Percentiles rank a stretch among this genome's conserved stretches.
Conservation (phyloP, 108 stramenopile species). For the Nannochloropsis salina region DNA sequence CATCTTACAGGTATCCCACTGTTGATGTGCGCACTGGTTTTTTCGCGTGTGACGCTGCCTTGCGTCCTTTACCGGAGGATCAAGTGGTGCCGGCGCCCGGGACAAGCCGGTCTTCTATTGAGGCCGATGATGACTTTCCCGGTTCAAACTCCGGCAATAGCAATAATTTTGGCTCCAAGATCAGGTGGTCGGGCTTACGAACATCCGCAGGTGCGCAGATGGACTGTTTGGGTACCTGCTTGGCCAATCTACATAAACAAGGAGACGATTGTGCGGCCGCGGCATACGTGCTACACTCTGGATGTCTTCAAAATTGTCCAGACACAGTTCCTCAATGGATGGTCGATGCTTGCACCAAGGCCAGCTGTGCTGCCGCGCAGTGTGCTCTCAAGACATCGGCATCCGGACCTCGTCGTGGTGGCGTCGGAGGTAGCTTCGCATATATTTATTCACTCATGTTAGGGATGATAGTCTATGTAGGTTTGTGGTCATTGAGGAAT, state of each 20-base stretch:
- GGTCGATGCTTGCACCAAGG: not conserved
- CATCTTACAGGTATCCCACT: not conserved
- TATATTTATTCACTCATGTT: not conserved
- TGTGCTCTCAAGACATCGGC: not conserved
- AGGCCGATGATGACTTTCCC: not conserved
- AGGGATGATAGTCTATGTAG: not conserved
- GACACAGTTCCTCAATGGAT: not conserved
- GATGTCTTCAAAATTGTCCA: not conserved
- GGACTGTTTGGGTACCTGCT: not conserved
- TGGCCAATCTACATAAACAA: not conserved
- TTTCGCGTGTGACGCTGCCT: not conserved
- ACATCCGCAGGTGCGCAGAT: not conserved
- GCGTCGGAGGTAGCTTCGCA: not conserved
- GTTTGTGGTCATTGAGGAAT: not conserved
- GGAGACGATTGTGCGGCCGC: constrained; percentile 14
- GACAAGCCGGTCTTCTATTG: not conserved
- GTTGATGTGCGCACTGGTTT: not conserved
- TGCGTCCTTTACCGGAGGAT: not conserved
- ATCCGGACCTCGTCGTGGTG: not conserved
- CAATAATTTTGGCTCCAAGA: constrained; percentile 6
- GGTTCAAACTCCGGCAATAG: not conserved
- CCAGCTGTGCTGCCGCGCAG: not conserved
- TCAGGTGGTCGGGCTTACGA: not conserved
- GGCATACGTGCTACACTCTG: not conserved
- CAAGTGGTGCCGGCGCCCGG: not conserved